These are phyloP conservation scores for Fraxinus ornus DNA, from an alignment of 305 asterid genomes.

Conservation along the genomic window DNA sequence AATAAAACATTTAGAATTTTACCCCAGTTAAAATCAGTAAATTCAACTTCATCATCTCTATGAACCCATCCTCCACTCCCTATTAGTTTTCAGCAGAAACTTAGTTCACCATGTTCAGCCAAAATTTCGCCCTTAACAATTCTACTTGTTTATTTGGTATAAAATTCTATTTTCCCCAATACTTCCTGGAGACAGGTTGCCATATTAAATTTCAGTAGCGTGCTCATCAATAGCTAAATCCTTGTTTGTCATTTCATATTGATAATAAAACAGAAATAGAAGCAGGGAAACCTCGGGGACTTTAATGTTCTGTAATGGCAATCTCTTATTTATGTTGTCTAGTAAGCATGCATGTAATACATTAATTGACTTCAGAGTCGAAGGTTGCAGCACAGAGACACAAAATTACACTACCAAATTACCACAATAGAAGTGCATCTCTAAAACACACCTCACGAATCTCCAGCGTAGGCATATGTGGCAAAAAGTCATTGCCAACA, in stretches of 20 bases:
- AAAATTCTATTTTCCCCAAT: not conserved
- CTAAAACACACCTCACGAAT: constrained; percentile 86
- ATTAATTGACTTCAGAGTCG: not conserved
- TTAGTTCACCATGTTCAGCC: not conserved
- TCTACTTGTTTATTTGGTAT: not conserved
- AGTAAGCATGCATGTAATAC: constrained; percentile 11
- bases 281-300: not conserved
- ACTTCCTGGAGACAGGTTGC: not conserved
- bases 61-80: not conserved
- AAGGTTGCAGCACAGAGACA: not conserved
- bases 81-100: not conserved
- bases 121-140: not conserved
- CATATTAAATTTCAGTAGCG: not conserved
- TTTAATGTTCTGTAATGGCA: not conserved
- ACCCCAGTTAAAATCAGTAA: constrained; percentile 4
- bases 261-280: not conserved
- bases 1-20: not conserved
- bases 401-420: constrained; percentile 10
- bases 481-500: constrained; percentile 97
- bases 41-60: constrained; percentile 3
- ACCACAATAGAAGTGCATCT: constrained; percentile 12
- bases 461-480: constrained; percentile 99
- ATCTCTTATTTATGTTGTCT: constrained; percentile 3
- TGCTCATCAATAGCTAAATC: not conserved
- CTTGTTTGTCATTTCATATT: not conserved